Base-by-base conservation (phyloP, 139 green algal species). In the Volvox africanus region DNA sequence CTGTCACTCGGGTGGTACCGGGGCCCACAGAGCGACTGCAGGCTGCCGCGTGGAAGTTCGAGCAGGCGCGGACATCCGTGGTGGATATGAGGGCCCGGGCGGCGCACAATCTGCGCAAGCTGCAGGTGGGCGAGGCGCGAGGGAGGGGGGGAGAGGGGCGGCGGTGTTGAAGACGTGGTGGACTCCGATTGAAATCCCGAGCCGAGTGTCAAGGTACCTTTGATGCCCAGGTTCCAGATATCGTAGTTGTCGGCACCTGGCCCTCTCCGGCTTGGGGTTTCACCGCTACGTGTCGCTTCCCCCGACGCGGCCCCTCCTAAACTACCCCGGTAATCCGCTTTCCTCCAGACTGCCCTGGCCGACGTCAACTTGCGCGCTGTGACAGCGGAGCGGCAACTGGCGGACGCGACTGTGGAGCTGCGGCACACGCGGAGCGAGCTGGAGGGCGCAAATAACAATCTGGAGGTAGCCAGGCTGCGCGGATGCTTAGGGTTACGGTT, bases 81-180 rank as follows among this genome's bases (percentile, higher is more conserved):
- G 86, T 86, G 86, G 86, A 90, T 76, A n/a, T 85, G 2, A 73
- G 75, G 19, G 76, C 86, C 16, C 75, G 86, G 30, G 86, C 86
- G n/a, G 55, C 86, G 26, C 75, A 85, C 32, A 65, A 26, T 26
- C 32, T 90, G 86, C 55, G 86, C 65, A 65, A 61, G 71, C 85
- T 89, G 69, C 69, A 89, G 81, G 81, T 76, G 61, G 19, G 81
- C 22, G 36, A 5, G 24, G 24, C 17, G 1, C 16, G 24, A 35
- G 12, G 76, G 30, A 28, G 76, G 19, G 21, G 76, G 2, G 33
- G 71, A 20, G 71, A 79, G n/a, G 71, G 71, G 14, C 19, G 71
- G 21, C 32, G 71, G 65, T 73, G 16, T 6, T 2, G 44, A 55
- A 55, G 44, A 55, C 44, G 44, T 9, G 9, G 44, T 9, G 44